Percentiles rank a stretch among this genome's conserved stretches.
These are phyloP conservation scores for Colletotrichum sp. DNA, from an alignment of 2,329 filamentous ascomycete species.

Conservation along the genomic window DNA sequence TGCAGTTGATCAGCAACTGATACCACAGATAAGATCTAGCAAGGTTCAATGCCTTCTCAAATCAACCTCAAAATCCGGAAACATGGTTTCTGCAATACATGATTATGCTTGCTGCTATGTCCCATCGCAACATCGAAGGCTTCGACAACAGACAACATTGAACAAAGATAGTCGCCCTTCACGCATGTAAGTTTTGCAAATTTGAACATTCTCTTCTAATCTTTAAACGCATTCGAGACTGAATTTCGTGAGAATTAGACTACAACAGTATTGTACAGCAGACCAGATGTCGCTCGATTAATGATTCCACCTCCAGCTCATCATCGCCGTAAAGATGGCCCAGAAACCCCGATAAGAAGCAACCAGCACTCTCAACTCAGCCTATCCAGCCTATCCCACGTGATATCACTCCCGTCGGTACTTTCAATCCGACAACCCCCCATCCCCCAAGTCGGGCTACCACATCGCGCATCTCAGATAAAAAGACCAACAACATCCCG, in stretches of 20 bases:
- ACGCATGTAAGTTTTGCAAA: no score
- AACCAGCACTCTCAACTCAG: background rate
- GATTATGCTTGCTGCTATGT: background rate
- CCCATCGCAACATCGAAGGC: no score
- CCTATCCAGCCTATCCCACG: background rate
- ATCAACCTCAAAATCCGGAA: no score
- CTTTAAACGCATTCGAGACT: fast-evolving
- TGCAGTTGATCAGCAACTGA: background rate
- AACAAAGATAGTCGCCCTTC: no score
- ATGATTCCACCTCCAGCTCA: fast-evolving
- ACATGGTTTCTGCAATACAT: no score
- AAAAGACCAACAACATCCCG: background rate
- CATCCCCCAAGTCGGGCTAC: background rate
- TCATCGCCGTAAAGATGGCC: background rate
- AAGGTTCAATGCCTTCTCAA: no score
- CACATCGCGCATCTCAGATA: slow-evolving; percentile 11
- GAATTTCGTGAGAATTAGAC: fast-evolving
- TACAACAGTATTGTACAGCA: fast-evolving
- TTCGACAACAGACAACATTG: no score
- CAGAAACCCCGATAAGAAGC: background rate
- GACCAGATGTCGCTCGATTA: fast-evolving
- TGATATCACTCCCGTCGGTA: background rate
- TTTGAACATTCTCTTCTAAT: fast-evolving
- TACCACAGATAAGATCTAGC: no score
- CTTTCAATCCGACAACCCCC: slow-evolving; percentile 3